phyloP scores from a whole-genome alignment of 768 basidiomycete species.

The Hericium rajendrae region DNA sequence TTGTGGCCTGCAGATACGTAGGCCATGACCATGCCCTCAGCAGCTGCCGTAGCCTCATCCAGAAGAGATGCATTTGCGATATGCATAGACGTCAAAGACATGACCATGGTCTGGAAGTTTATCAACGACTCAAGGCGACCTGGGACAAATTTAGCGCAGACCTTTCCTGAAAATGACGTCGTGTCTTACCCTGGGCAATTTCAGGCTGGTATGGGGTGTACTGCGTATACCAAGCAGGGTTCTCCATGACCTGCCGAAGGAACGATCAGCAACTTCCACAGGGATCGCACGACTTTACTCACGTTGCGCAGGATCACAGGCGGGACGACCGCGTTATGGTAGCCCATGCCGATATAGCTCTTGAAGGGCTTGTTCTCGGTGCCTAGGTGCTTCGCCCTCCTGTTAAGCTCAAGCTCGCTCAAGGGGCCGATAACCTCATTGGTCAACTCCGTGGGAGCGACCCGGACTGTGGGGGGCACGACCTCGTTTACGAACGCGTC shows the following conservation, averaged over 20 bases:
- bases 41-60: conserved; percentile 92
- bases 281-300: conserved; percentile 15
- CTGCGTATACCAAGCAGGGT: conserved; percentile 96
- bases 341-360: conserved; percentile 98
- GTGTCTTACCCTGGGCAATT: conserved; percentile 80
- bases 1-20: conserved; percentile 58
- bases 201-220: conserved; percentile 97
- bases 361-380: conserved; percentile 71
- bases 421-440: conserved; percentile 62
- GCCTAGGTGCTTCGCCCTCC: conserved; percentile 69
- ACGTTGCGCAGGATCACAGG: conserved; percentile 92
- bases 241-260: conserved; percentile 66
- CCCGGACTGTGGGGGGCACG: conserved; percentile 73
- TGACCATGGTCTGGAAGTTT: conserved; percentile 96
- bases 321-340: conserved; percentile 91
- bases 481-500: conserved; percentile 80
- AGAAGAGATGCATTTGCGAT: conserved; percentile 94
- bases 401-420: conserved; percentile 79
- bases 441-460: conserved; percentile 49
- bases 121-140: conserved; percentile 93
- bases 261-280: not conserved
- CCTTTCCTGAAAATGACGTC: not conserved
- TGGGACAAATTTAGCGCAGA: conserved; percentile 20
- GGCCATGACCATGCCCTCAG: conserved; percentile 96
- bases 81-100: conserved; percentile 88